Percentiles rank a stretch among this genome's conserved stretches.
phyloP scores from a whole-genome alignment of 2,329 filamentous ascomycete genomes.

The Nothophaeocryptopus gaeumannii region DNA sequence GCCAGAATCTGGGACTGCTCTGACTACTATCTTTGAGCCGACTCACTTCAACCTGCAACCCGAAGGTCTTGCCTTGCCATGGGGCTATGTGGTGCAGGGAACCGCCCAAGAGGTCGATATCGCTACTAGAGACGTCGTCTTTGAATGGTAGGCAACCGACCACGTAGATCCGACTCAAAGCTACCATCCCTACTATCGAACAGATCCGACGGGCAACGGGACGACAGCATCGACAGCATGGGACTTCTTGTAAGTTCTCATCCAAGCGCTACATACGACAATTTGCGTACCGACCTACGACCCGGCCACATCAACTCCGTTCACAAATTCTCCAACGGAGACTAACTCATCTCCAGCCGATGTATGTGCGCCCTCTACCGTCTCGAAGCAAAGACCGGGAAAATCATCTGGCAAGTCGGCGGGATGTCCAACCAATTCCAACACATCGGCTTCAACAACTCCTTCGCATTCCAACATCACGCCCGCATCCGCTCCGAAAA shows the following conservation, averaged over 20 bases:
- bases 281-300: no score
- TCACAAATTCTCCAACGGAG: slow-evolving; percentile 49
- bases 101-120: slow-evolving; percentile 33
- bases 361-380: slow-evolving; percentile 39
- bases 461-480: slow-evolving; percentile 51
- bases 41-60: no score
- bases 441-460: slow-evolving; percentile 17
- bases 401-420: slow-evolving; percentile 39
- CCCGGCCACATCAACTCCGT: slow-evolving; percentile 56
- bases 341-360: slow-evolving; percentile 46
- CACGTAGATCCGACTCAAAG: slow-evolving; percentile 38
- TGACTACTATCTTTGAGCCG: no score
- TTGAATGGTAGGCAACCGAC: slow-evolving; percentile 34
- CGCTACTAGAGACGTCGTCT: slow-evolving; percentile 30
- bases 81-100: slow-evolving; percentile 20
- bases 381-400: slow-evolving; percentile 33
- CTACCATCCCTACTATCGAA: slow-evolving; percentile 8
- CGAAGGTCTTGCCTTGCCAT: no score
- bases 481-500: slow-evolving; percentile 31
- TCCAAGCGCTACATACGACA: no score
- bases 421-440: slow-evolving; percentile 22
- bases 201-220: no score
- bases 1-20: no score
- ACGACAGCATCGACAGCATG: no score
- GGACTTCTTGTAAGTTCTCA: no score